Base-by-base conservation (phyloP, 345 rosid species). In the Lenwebbia sp. region DNA sequence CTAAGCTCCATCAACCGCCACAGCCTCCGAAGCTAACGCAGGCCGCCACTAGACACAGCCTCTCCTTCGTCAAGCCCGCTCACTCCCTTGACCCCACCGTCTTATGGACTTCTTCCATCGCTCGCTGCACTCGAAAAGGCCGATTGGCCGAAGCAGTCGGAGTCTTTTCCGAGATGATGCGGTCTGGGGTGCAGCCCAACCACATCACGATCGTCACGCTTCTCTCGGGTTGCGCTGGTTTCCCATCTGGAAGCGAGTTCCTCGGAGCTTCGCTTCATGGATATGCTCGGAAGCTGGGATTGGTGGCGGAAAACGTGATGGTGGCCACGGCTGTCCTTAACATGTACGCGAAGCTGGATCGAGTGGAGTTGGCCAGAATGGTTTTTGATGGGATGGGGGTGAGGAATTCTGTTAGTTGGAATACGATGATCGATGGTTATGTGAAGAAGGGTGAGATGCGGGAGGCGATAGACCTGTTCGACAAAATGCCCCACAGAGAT, bases 91-190 rank as follows among this genome's bases (percentile, higher is more conserved):
- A 70, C 81, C 47, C 81, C 47, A 86, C 78, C 13, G 91, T 95
- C 87, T 90, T 89, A 89, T 95, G 96, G 96, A 96, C 98, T 82
- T 91, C 94, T 84, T 93, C 96, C 65, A 92, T 95, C 82, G 90
- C 95, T 83, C 93, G 92, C 82, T 92, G 83, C 88, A 90, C 96
- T 90, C 94, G 93, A 85, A 86, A 83, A 30, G 95, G 99, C 84
- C 92, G 85, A 13, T 65, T 95, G 26, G 83, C 87, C 23, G 87
- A 91, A 62, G 98, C 99, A 14, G 92, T 90, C 21, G 65, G 75
- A 19, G 92, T 87, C 83, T 92, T 96, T 84, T 85, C 94, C 78
- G 87, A 83, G 85, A 96, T 96, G 98, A 91, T 92, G 84, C 85
- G 89, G 28, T 83, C 91, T 2, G 98, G 92, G 50, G 88, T 91